phyloP scores from a whole-genome alignment of 1,284 basidiomycete species.

The Omphalotus olearius region DNA sequence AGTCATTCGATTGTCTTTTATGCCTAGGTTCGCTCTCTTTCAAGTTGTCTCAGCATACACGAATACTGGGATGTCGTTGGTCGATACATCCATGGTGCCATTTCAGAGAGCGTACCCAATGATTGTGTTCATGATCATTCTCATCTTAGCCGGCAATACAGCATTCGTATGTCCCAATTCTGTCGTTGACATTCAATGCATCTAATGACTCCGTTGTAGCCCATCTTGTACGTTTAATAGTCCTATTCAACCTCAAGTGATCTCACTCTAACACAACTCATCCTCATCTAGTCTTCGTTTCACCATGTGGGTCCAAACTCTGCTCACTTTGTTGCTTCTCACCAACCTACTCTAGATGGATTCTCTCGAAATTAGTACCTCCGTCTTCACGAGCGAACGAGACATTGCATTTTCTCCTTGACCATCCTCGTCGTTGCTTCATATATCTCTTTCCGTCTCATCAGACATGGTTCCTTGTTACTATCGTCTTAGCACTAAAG shows the following conservation, averaged over 20 bases:
- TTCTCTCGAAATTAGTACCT: constrained; percentile 60
- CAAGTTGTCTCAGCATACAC: constrained; percentile 87
- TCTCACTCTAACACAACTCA: not conserved
- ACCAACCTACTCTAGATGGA: constrained; percentile 54
- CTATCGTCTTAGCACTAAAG: constrained; percentile 67
- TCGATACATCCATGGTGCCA: constrained; percentile 88
- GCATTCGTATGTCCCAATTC: constrained; percentile 65
- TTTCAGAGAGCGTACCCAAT: constrained; percentile 85
- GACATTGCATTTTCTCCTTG: constrained; percentile 88
- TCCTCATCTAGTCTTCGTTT: constrained; percentile 48
- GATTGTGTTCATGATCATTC: constrained; percentile 61
- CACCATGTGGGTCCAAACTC: constrained; percentile 45
- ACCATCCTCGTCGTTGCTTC: constrained; percentile 95
- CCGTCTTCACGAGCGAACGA: constrained; percentile 62
- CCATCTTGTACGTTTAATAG: constrained; percentile 61
- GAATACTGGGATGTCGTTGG: constrained; percentile 86
- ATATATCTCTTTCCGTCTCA: constrained; percentile 94
- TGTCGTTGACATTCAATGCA: not conserved
- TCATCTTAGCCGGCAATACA: constrained; percentile 89
- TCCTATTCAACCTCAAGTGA: no score
- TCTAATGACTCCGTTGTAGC: constrained; percentile 35
- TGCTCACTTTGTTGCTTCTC: not conserved
- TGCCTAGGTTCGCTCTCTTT: constrained; percentile 78
- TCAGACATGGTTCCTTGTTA: constrained; percentile 90
- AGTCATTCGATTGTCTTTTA: not conserved